These are phyloP conservation scores for Diaporthe sp. DNA, from an alignment of 2,329 filamentous ascomycete genomes.

Conservation along the genomic window DNA sequence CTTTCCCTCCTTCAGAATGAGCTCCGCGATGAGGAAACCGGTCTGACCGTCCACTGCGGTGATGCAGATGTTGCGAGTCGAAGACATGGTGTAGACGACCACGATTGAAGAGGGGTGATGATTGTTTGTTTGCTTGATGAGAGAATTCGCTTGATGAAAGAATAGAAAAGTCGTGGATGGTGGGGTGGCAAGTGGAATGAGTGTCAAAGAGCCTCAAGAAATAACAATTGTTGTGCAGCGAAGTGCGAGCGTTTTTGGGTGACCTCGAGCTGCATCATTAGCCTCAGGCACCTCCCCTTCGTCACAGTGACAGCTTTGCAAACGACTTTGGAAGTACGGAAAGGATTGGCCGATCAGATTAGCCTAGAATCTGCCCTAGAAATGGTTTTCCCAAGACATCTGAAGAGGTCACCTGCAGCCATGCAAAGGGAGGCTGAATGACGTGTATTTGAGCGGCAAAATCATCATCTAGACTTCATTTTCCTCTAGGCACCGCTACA, in stretches of 20 bases:
- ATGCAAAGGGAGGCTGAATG: background rate
- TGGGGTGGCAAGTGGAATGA: background rate
- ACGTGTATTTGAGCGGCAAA: background rate
- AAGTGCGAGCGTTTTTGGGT: background rate
- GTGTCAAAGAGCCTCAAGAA: background rate
- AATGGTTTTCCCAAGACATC: background rate
- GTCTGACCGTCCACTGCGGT: slow-evolving; percentile 61
- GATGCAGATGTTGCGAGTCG: slow-evolving; percentile 55
- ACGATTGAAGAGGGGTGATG: background rate
- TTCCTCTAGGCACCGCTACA: no score
- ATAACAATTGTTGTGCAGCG: background rate
- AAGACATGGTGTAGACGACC: background rate
- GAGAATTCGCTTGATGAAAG: no score
- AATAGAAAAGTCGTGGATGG: background rate
- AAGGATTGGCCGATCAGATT: background rate
- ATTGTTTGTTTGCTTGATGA: no score
- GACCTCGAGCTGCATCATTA: background rate
- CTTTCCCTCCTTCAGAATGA: slow-evolving; percentile 51
- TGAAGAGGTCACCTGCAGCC: background rate
- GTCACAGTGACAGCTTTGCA: background rate
- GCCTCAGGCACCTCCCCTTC: background rate
- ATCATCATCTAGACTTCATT: background rate
- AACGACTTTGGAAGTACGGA: background rate
- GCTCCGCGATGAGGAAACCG: slow-evolving; percentile 60
- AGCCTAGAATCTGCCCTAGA: background rate